phyloP scores from a whole-genome alignment of 257 asterid species.

The Capsicum pubescens region DNA sequence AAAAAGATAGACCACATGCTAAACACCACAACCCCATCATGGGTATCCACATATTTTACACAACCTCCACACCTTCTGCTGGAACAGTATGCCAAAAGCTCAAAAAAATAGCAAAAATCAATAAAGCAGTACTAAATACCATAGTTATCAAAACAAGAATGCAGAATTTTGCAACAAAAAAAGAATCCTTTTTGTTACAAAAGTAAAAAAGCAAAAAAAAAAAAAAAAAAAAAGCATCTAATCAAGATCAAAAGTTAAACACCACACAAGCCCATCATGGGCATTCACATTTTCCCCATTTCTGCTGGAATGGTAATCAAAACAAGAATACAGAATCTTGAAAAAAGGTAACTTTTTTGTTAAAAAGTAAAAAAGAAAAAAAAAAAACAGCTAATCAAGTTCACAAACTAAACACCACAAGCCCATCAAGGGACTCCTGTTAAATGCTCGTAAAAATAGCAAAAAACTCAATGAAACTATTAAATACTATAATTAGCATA shows the following conservation, averaged over 20 bases:
- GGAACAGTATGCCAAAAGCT: not conserved
- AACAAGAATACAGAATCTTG: conserved; percentile 6
- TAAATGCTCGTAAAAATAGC: not conserved
- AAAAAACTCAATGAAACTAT: not conserved
- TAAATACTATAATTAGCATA: not conserved
- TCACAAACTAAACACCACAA: conserved; percentile 41
- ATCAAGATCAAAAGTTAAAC: no score
- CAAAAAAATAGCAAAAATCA: not conserved
- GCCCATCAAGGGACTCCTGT: conserved; percentile 17
- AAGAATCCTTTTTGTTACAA: no score
- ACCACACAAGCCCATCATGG: conserved; percentile 36
- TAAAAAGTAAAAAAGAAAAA: not conserved
- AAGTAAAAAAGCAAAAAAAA: no score
- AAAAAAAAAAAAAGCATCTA: no score
- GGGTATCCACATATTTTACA: conserved; percentile 29
- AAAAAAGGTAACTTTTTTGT: not conserved
- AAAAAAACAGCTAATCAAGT: not conserved
- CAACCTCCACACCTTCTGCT: no score
- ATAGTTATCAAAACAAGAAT: not conserved
- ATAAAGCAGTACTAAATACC: not conserved
- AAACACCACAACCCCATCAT: conserved; percentile 36
- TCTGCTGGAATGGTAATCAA: not conserved
- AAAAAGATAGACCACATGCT: conserved; percentile 31
- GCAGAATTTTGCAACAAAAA: not conserved
- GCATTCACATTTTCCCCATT: no score